Base-by-base conservation (phyloP, 306 rosid genomes). In the Styphnolobium japonicum region DNA sequence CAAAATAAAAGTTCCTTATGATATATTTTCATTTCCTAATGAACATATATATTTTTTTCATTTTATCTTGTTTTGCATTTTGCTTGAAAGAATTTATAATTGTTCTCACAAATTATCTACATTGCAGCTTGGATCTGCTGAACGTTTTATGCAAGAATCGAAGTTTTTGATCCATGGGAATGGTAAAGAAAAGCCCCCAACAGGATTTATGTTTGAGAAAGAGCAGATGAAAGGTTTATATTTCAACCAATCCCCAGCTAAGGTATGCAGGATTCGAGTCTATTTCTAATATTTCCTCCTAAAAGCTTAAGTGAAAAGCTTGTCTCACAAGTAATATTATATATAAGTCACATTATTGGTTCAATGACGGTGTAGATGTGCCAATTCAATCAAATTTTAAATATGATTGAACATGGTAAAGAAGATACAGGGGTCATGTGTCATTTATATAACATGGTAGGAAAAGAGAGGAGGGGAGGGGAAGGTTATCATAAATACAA, bases 181-280 rank as follows among this genome's bases (percentile, higher is more conserved):
- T 82, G 99, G 99, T 67, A 87, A 90, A 79, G 97, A 90, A 60
- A 79, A 93, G 80, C 87, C 90, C 71, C 97, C 99, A 18, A 96
- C 98, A 4, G 99, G 94, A 83, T 93, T 96, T 82, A 96, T 96
- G 98, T 93, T 96, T 81, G 99, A 90, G 93, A 96, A 96, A 88
- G 99, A 96, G 85, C 97, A 87, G 85, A 93, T 90, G 96, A 96
- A 91, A 81, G 98, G 96, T 73, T 73, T 96, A 70, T 96, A 93
- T 84, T 96, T 96, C 90, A 90, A 93, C 85, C 99, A 93, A 67
- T 93, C 99, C 77, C 89, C 79, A 25, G 31, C 89, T 6, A 96
- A 96, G 99, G 99, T 96, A 89, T 71, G 81, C 51, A 16, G 63
- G 63, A 76, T 71, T 63, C 42, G 29, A 37, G 58, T 22, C 70